Base-by-base conservation (phyloP, 148 eudicot genomes). In the Rhododendron kiyosumense region DNA sequence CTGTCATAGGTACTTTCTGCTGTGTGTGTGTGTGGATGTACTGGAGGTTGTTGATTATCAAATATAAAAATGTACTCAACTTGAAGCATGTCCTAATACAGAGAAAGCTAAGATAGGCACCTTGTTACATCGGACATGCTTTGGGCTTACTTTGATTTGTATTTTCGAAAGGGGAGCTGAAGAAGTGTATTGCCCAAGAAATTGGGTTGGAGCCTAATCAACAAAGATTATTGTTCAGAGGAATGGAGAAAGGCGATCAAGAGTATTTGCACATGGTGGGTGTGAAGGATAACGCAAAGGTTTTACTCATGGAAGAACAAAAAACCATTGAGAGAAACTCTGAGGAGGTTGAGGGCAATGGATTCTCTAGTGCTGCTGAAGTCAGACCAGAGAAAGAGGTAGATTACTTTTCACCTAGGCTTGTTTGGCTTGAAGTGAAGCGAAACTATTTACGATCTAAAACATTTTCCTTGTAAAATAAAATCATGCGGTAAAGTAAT, bases 211-310 rank as follows among this genome's bases (percentile, higher is more conserved):
- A 94, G 48, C 96, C 96, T 52, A 86, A 90, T 88, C 93, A 87
- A 77, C 94, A 93, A 84, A 93, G 87, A 59, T 86, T 97, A 49
- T 90, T 91, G 87, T 94, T 97, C 91, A 90, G 95, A 85, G 98
- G 96, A 86, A 94, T 92, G 85, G 95, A 94, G 88, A 94, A 92
- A 87, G 98, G 89, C 61, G 95, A 95, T 86, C 79, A 87, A 57
- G 95, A 93, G 75, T 61, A 85, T 81, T 84, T 97, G 88, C 88
- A 88, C 32, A 83, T 90, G 88, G 94, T 92, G 11, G 98, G 99
- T 84, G 86, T 97, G 83, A 97, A 92, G 89, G 93, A 97, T 85
- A 88, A 88, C 77, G 92, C 98, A 9, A 95, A 95, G 91, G 79
- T 97, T 85, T 88, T 97, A 86, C 90, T 94, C n/a, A 87, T 91